Conservation (phyloP, 441 rosid species). For the Bruguiera hainesii region DNA sequence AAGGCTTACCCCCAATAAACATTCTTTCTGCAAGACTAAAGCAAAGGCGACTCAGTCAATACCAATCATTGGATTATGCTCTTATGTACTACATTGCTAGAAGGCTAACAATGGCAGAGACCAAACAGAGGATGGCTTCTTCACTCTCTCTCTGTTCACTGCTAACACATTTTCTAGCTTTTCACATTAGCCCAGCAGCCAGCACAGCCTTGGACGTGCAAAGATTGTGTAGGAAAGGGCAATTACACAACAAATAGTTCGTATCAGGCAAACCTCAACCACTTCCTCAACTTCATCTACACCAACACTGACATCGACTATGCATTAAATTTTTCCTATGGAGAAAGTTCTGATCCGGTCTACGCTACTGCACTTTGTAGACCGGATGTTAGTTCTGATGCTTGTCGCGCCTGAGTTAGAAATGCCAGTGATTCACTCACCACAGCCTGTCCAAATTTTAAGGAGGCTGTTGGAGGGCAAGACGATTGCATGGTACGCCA, state of each 20-base stretch:
- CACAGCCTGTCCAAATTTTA: background rate
- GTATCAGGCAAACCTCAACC: background rate
- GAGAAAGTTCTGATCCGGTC: background rate
- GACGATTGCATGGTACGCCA: conserved; percentile 12
- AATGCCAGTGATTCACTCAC: background rate
- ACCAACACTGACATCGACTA: background rate
- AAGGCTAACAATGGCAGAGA: too few species aligned
- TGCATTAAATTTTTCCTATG: background rate
- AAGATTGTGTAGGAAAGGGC: background rate
- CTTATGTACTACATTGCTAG: too few species aligned
- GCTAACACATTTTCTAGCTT: background rate
- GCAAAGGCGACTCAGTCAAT: too few species aligned
- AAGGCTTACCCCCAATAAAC: too few species aligned
- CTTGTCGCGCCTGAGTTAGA: conserved; percentile 3
- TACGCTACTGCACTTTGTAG: background rate
- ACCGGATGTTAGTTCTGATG: background rate
- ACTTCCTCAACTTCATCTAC: background rate
- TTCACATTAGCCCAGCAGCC: background rate
- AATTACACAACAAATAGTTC: background rate
- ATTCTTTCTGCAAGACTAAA: too few species aligned
- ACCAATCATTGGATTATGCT: too few species aligned
- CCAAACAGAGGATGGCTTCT: background rate
- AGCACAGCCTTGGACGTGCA: background rate
- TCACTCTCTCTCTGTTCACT: background rate
- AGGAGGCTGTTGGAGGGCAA: conserved; percentile 8